Percentiles rank a stretch among this genome's conserved stretches.
Conservation (phyloP, 2,329 filamentous ascomycete species). For the Hortaea werneckii region DNA sequence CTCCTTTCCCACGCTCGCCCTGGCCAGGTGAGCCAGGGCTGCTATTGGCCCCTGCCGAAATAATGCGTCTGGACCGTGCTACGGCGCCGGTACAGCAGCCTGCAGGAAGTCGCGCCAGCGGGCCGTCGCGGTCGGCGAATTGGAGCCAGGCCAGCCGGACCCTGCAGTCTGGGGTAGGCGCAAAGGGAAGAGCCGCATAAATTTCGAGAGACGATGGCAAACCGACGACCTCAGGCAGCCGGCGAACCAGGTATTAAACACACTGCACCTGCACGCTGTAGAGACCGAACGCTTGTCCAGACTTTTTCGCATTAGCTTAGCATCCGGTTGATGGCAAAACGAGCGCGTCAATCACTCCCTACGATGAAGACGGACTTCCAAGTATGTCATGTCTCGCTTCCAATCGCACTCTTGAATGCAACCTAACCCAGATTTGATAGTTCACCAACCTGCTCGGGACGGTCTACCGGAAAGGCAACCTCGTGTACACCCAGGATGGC, state of each 20-base stretch:
- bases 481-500: conserved; percentile 93
- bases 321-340: neutral
- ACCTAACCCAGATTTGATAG: conserved; percentile 35
- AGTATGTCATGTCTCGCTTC: conserved; percentile 40
- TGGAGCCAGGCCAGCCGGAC: neutral
- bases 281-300: too few relatives aligned
- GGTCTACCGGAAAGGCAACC: conserved; percentile 95
- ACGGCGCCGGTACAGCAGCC: too few relatives aligned
- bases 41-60: neutral
- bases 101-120: neutral
- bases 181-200: neutral
- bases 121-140: neutral
- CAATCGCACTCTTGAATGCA: neutral
- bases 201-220: neutral
- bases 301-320: too few relatives aligned
- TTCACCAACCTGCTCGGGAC: conserved; percentile 98
- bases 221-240: neutral
- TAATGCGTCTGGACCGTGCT: neutral
- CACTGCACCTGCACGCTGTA: too few relatives aligned
- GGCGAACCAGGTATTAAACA: too few relatives aligned
- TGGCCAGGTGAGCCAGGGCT: neutral
- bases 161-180: neutral
- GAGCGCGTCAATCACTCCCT: conserved; percentile 12
- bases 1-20: neutral
- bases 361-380: conserved; percentile 97